Evolutionary conservation across 2,329 filamentous ascomycete genomes (phyloP).

Genomic region (Ceratocystis alfenasii): DNA sequence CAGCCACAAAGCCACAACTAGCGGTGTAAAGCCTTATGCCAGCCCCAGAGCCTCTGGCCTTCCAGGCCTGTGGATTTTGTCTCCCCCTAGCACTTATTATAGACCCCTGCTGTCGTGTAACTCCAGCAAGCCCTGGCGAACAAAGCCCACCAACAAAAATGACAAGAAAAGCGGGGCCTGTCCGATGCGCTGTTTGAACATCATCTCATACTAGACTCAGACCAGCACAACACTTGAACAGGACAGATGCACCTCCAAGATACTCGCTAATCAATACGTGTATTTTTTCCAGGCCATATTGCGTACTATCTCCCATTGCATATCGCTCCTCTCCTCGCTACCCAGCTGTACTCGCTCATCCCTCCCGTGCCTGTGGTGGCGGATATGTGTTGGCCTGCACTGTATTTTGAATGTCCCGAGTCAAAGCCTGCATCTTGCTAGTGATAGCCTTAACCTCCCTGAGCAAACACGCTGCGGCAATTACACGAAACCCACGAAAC

Average conservation of each 20-base stretch:
- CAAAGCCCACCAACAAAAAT: not conserved
- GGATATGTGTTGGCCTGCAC: not conserved
- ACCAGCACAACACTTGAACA: not conserved
- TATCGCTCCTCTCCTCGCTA: not conserved
- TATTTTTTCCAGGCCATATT: not conserved
- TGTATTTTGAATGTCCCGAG: not conserved
- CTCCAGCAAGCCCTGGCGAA: not conserved
- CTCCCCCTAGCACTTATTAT: not conserved
- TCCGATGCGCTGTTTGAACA: not conserved
- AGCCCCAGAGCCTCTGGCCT: not conserved
- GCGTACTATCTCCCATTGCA: not conserved
- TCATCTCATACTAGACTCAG: not conserved
- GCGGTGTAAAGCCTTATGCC: not conserved
- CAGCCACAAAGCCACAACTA: not conserved
- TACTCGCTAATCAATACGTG: not conserved
- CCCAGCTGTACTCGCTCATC: too few species aligned
- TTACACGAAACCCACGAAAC: slow-evolving; percentile 31
- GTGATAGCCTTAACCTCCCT: slow-evolving; percentile 26
- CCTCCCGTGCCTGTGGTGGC: not conserved
- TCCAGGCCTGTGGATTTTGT: not conserved
- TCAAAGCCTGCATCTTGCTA: not conserved
- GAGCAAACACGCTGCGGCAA: slow-evolving; percentile 31
- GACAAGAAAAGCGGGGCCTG: slow-evolving; percentile 3
- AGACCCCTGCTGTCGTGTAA: slow-evolving; percentile 1
- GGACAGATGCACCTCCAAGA: too few species aligned